Percentiles rank a stretch among this genome's conserved stretches.
Evolutionary conservation across 805 yeast species (phyloP).

Genomic region (Metschnikowia sp.): DNA sequence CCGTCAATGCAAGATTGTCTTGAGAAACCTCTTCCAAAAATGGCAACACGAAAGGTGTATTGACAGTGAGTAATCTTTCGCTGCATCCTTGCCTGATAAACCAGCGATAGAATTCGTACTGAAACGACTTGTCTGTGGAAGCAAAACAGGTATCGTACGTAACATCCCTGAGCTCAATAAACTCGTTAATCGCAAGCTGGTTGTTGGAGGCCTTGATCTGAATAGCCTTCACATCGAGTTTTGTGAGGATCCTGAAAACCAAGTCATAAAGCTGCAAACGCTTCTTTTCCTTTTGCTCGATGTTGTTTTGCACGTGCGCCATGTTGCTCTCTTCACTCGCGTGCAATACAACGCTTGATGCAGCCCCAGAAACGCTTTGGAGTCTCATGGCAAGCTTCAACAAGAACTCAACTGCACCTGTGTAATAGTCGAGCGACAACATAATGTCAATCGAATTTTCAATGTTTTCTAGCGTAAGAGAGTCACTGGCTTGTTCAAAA

Average conservation of each 20-base stretch:
- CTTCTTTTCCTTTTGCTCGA: conserved; percentile 19
- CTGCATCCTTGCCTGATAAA: conserved; percentile 73
- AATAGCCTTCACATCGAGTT: conserved; percentile 63
- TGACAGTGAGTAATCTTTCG: conserved; percentile 72
- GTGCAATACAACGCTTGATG: conserved; percentile 1
- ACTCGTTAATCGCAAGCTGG: conserved; percentile 45
- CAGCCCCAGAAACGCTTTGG: conserved; percentile 26
- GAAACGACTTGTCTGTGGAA: conserved; percentile 81
- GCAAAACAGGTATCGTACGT: conserved; percentile 73
- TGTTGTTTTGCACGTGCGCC: conserved; percentile 5
- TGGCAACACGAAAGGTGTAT: conserved; percentile 75
- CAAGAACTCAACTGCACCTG: conserved; percentile 82
- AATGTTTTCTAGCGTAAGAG: conserved; percentile 72
- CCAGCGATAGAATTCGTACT: conserved; percentile 91
- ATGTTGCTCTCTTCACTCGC: conserved; percentile 9
- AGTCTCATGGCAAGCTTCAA: conserved; percentile 69
- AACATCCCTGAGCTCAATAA: conserved; percentile 59
- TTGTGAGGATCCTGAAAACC: conserved; percentile 70
- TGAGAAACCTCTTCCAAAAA: conserved; percentile 68
- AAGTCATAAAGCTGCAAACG: conserved; percentile 55
- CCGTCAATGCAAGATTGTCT: conserved; percentile 69
- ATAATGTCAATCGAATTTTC: conserved; percentile 78
- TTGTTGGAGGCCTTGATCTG: conserved; percentile 35
- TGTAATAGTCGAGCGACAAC: conserved; percentile 71
- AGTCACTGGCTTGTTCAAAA: conserved; percentile 75